Evolutionary conservation across 257 asterid species (phyloP), one percentile per base, ranked within the genome.

Genomic region (Forsythia suspensa): DNA sequence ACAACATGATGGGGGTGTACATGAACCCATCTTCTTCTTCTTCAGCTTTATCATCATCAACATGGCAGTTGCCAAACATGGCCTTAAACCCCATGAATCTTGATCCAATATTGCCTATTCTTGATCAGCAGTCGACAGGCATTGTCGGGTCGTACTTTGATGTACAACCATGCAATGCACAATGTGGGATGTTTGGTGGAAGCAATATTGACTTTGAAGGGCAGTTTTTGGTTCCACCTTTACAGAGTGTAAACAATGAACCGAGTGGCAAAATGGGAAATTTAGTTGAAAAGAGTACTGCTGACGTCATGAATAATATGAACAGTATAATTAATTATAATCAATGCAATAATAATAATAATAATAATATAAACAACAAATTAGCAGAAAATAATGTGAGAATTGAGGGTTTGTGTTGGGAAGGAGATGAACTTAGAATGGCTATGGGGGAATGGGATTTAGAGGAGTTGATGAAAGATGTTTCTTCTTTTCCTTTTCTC

Each of bases 401-500:
- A 20, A 77, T 83, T 48, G 92, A 85, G 80, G 85, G 87, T 77
- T 89, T 82, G 70, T 90, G 90, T 78, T 84, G 70, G 83, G 93
- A 87, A 46, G 90, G 78, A 70, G 87, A 84, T 70, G 84, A 84
- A 44, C 15, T 80, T 36, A 86, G 82, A 84, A 82, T 78, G 69
- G 16, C 69, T 6, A 61, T 61, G 37, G 91, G 83, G 52, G 95
- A 89, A 75, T 90, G 91, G 92, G 89, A 87, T 73, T 86, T 90
- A 76, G 93, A 89, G 74, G 95, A 89, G 61, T 80, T 89, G 82
- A 90, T 90, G 95, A 87, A 85, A 72, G 92, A 89, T 87, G 89
- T 81, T 78, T 80, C 90, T 9, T 80, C 88, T n/a, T 86, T 86
- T 69, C 90, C 95, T 70, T 84, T 84, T 59, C 85, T 83, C 69